phyloP scores from a whole-genome alignment of 1,139 yeast species.

The Lodderomyces orthopsilosis region DNA sequence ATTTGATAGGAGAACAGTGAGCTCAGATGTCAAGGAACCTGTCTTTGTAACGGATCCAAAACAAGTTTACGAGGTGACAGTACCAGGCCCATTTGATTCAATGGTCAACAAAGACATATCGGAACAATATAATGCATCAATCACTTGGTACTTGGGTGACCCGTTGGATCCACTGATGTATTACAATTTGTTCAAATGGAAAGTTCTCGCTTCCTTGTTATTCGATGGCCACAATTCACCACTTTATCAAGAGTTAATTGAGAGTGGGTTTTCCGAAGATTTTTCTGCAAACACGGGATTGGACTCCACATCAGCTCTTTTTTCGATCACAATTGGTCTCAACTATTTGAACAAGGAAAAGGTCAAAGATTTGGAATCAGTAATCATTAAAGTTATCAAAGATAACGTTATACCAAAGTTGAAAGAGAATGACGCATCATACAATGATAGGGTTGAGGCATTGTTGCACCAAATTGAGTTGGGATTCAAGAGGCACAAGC shows the following conservation, averaged over 20 bases:
- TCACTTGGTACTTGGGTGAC: constrained; percentile 84
- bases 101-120: constrained; percentile 60
- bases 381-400: constrained; percentile 42
- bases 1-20: constrained; percentile 50
- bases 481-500: constrained; percentile 78
- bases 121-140: constrained; percentile 72
- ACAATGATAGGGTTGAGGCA: constrained; percentile 70
- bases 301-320: constrained; percentile 76
- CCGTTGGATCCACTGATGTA: constrained; percentile 53
- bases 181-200: constrained; percentile 72
- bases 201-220: constrained; percentile 66
- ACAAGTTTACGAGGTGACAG: constrained; percentile 26
- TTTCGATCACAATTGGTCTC: constrained; percentile 80
- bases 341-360: constrained; percentile 65
- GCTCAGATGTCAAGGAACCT: constrained; percentile 26
- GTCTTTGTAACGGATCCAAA: constrained; percentile 19
- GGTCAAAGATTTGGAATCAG: constrained; percentile 42
- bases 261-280: constrained; percentile 81
- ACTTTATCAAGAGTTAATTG: constrained; percentile 78
- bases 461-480: constrained; percentile 86
- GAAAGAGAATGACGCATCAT: constrained; percentile 42
- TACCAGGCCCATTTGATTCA: constrained; percentile 80
- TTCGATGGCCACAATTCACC: constrained; percentile 94
- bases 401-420: constrained; percentile 41
- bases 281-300: constrained; percentile 86